phyloP scores from a whole-genome alignment of 495 filamentous ascomycete genomes.

The Neurospora sp. region DNA sequence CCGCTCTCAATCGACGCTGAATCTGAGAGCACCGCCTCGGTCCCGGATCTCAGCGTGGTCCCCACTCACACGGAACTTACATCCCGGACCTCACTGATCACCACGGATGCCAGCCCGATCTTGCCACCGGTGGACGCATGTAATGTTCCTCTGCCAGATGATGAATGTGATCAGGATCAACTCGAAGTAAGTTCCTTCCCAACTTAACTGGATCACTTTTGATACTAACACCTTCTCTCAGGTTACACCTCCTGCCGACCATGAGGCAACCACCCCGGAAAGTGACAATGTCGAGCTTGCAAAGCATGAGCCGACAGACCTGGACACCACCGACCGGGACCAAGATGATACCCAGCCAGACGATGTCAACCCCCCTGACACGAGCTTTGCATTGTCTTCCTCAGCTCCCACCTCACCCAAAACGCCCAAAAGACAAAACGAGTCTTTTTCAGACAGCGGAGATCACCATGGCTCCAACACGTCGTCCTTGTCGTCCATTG shows the following conservation, averaged over 20 bases:
- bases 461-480: neutral
- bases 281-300: neutral
- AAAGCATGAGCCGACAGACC: neutral
- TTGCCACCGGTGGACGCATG: neutral
- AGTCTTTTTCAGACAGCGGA: neutral
- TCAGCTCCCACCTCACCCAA: neutral
- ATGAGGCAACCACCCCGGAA: neutral
- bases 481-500: neutral
- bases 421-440: neutral
- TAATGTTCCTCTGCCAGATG: neutral
- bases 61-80: too few relatives aligned
- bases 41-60: too few relatives aligned
- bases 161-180: accelerated
- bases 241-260: neutral
- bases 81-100: too few relatives aligned
- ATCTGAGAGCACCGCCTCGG: too few relatives aligned
- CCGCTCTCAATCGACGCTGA: too few relatives aligned
- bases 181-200: neutral
- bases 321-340: neutral
- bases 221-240: neutral
- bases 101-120: neutral
- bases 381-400: accelerated
- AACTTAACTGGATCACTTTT: neutral
- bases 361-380: accelerated
- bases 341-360: neutral